Base-by-base conservation (phyloP, 2,329 filamentous ascomycete species). In the Phialophora tarda region DNA sequence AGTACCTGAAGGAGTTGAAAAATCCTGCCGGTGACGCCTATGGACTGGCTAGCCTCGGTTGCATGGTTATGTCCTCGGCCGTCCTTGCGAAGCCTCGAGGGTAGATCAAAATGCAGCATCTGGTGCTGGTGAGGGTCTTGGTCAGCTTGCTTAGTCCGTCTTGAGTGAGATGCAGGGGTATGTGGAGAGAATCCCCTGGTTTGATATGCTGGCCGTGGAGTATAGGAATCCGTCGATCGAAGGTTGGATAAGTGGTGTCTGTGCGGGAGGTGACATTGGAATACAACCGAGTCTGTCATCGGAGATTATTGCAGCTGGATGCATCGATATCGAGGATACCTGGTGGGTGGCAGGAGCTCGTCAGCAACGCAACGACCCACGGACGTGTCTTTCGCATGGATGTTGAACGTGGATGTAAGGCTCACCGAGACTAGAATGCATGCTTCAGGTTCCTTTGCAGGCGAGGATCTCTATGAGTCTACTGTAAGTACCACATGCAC, bases 361-460 rank as follows among this genome's bases (percentile, higher is more conserved):
- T 41, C 34, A 41, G 14, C 34, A 41, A 7, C 12, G 4, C 32
- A 41, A 17, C 14, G 34, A 41, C 14, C 14, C 14, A 44, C 7
- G 38, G 17, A 17, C 38, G 5, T 5, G 14, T 7, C 38, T n/a
- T 8, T n/a, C 10, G 38, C 38, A 7, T n/a, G 38, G 17, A n/a
- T 5, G 10, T 8, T 6, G 38, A 8, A 44, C 7, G 34, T 6
- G 14, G 34, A 17, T 17, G 3, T 17, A 2, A 2, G 34, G 14
- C 14, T 41, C 34, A 41, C 34, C 6, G 34, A 21, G 5, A 21
- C 1, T 44, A 17, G 53, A 55, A 55, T 7, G 21, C 14, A 14
- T 12, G 21, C 21, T 50, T 47, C 21, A n/a, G 44, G 23, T 51
- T 54, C 59, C 59, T 61, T 54, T 61, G 59, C 59, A 61, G 47